Percentiles rank a stretch among this genome's conserved stretches.
Evolutionary conservation across 2,329 filamentous ascomycete species (phyloP).

Genomic region (Gremmenia infestans): DNA sequence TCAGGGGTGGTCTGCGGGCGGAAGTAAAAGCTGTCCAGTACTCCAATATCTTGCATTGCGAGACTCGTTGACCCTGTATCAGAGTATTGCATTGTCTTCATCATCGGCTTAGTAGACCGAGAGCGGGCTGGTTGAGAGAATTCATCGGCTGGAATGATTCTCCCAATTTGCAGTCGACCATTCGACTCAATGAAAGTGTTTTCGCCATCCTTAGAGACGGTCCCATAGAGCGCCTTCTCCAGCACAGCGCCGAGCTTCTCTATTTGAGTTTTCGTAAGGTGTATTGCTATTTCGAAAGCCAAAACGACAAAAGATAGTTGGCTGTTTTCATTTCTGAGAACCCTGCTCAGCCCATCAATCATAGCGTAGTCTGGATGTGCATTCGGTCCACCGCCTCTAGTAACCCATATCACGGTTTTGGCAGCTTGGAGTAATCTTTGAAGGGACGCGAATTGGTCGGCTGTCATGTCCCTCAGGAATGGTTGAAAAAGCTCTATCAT

Average conservation of each 20-base stretch:
- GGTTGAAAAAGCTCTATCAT: neutral
- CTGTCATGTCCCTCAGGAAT: neutral
- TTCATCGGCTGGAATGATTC: too few species aligned
- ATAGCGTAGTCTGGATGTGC: neutral
- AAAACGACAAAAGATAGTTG: neutral
- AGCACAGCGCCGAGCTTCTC: neutral
- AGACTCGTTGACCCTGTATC: too few species aligned
- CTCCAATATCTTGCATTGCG: neutral
- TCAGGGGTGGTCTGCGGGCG: neutral
- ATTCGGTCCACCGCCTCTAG: neutral
- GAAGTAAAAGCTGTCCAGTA: neutral
- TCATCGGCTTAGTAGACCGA: too few species aligned
- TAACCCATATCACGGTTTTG: neutral
- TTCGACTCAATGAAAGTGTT: too few species aligned
- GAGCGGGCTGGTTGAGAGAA: too few species aligned
- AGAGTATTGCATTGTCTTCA: too few species aligned
- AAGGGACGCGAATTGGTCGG: neutral
- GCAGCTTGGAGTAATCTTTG: neutral
- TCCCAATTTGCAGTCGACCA: too few species aligned
- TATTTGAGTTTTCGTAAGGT: neutral
- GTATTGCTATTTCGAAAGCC: neutral
- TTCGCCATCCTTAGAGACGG: neutral
- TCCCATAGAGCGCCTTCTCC: neutral
- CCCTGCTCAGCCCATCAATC: neutral
- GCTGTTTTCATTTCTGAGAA: neutral